These are phyloP conservation scores for Exophiala mesophila DNA, from an alignment of 2,329 filamentous ascomycete genomes.

Conservation along the genomic window DNA sequence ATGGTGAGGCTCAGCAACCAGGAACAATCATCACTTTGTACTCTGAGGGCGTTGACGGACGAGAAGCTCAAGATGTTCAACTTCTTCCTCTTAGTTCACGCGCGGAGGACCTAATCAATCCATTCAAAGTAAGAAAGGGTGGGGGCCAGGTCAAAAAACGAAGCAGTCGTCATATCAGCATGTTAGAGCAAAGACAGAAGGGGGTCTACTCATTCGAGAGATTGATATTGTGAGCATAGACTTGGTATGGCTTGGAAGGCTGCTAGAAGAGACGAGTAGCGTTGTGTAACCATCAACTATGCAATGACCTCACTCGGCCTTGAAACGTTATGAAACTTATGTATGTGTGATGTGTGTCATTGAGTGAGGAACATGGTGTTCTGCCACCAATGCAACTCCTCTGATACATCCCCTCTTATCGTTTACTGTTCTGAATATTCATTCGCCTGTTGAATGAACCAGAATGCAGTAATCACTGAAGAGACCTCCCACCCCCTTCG, in stretches of 20 bases:
- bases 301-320: no score
- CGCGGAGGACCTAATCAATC: constrained; percentile 43
- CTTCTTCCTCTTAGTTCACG: constrained; percentile 58
- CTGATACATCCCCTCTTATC: no score
- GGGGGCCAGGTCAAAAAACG: constrained; percentile 66
- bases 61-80: constrained; percentile 10
- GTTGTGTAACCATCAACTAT: no score
- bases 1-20: constrained; percentile 4
- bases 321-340: no score
- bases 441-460: no score
- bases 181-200: constrained; percentile 72
- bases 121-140: constrained; percentile 52
- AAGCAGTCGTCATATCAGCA: constrained; percentile 67
- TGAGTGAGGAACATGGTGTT: no score
- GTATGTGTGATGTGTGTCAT: no score
- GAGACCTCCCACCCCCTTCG: no score
- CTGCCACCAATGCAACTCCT: no score
- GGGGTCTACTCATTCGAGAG: constrained; percentile 79
- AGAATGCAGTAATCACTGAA: no score
- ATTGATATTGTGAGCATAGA: constrained; percentile 26
- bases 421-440: no score
- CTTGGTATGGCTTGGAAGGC: neutral
- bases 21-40: constrained; percentile 26
- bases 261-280: no score
- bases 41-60: constrained; percentile 17